phyloP scores from a whole-genome alignment of 768 basidiomycete genomes.

The Tulasnella sp. region DNA sequence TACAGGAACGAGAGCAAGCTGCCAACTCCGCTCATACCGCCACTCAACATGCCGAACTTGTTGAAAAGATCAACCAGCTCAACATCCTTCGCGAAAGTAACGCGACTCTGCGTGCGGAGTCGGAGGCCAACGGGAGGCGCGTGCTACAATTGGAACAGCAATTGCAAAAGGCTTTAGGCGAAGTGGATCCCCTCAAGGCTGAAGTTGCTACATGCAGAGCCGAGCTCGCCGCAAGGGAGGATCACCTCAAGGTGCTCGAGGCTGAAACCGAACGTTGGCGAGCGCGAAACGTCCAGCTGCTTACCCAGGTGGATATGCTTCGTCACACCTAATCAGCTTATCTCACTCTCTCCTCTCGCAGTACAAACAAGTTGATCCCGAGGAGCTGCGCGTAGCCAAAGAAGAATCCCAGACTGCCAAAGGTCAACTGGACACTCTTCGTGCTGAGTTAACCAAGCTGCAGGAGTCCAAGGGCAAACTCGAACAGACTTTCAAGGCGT shows the following conservation, averaged over 20 bases:
- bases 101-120: slow-evolving; percentile 67
- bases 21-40: slow-evolving; percentile 59
- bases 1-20: slow-evolving; percentile 70
- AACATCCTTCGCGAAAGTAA: slow-evolving; percentile 84
- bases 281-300: slow-evolving; percentile 65
- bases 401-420: background rate
- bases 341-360: background rate
- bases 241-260: slow-evolving; percentile 57
- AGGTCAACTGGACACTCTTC: background rate
- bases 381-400: slow-evolving; percentile 4
- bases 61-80: slow-evolving; percentile 78
- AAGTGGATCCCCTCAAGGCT: slow-evolving; percentile 68
- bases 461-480: background rate
- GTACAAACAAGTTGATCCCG: slow-evolving; percentile 13
- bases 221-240: slow-evolving; percentile 59
- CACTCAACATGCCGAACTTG: slow-evolving; percentile 69
- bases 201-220: slow-evolving; percentile 53
- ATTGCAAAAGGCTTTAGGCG: slow-evolving; percentile 42
- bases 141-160: slow-evolving; percentile 54
- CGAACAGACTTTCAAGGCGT: background rate
- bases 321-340: background rate
- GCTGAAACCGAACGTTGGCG: slow-evolving; percentile 75
- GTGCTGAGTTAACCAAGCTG: background rate
- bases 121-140: slow-evolving; percentile 56
- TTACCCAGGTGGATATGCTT: slow-evolving; percentile 49